Percentiles rank a stretch among this genome's conserved stretches.
These are phyloP conservation scores for Kwoniella mangroviensis DNA, from an alignment of 768 basidiomycete species.

Conservation along the genomic window DNA sequence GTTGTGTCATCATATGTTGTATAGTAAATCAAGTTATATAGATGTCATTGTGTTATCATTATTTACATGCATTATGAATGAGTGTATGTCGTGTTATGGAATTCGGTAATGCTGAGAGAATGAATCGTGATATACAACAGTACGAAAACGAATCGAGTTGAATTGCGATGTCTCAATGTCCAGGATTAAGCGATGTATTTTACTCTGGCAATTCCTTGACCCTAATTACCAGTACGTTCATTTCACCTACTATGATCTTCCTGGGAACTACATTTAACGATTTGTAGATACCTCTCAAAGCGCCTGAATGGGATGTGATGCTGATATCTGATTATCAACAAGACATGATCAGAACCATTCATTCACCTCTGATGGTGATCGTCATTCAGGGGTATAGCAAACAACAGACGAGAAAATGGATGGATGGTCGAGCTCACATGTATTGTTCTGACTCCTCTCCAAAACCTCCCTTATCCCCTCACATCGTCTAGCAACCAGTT, in stretches of 20 bases:
- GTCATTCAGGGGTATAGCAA: background rate
- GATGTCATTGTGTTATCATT: background rate
- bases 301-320: constrained; percentile 38
- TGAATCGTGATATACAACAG: background rate
- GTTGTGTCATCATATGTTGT: background rate
- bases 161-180: no score
- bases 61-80: background rate
- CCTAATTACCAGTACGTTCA: constrained; percentile 42
- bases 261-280: constrained; percentile 26
- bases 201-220: constrained; percentile 26
- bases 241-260: constrained; percentile 32
- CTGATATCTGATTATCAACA: constrained; percentile 31
- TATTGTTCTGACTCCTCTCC: constrained; percentile 19
- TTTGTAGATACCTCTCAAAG: constrained; percentile 31
- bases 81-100: no score
- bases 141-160: background rate
- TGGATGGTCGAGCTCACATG: constrained; percentile 26
- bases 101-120: no score
- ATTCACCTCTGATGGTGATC: background rate
- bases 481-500: constrained; percentile 29
- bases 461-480: constrained; percentile 29
- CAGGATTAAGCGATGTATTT: background rate
- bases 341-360: background rate
- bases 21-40: background rate
- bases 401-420: background rate